A percentile compares a stretch with the other conserved stretches of the same genome.
These are phyloP conservation scores for Decorospora gaudefroyi DNA, from an alignment of 2,329 filamentous ascomycete species.

Conservation along the genomic window DNA sequence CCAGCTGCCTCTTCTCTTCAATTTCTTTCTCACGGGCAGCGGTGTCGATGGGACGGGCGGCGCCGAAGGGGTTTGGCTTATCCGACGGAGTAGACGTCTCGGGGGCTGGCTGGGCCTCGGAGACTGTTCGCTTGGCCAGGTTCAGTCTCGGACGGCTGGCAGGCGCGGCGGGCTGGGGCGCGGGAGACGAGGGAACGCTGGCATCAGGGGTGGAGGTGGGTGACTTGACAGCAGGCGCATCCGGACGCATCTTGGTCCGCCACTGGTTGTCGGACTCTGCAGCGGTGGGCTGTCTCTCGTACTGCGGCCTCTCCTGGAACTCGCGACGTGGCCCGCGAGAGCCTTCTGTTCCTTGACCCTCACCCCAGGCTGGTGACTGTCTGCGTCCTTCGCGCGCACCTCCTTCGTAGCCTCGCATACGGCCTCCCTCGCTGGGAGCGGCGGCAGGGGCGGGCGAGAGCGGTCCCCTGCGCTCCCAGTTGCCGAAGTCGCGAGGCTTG, in stretches of 20 bases:
- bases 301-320: constrained; percentile 64
- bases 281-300: constrained; percentile 76
- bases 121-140: constrained; percentile 86
- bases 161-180: constrained; percentile 62
- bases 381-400: constrained; percentile 46
- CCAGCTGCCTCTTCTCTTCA: constrained; percentile 80
- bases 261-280: constrained; percentile 93
- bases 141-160: constrained; percentile 79
- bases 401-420: constrained; percentile 58
- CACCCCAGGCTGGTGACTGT: constrained; percentile 74
- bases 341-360: constrained; percentile 70
- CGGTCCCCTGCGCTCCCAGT: constrained; percentile 95
- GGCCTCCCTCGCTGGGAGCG: constrained; percentile 60
- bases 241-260: constrained; percentile 90
- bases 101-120: constrained; percentile 65
- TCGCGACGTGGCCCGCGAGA: constrained; percentile 78
- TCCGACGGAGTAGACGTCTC: constrained; percentile 55
- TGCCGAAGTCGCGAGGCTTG: constrained; percentile 77
- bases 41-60: constrained; percentile 91
- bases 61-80: constrained; percentile 93
- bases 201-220: constrained; percentile 71
- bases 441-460: constrained; percentile 69
- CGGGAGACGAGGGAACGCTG: constrained; percentile 76
- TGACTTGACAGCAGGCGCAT: constrained; percentile 62
- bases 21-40: constrained; percentile 85